A percentile compares a stretch with the other conserved stretches of the same genome.
Evolutionary conservation across 129 eudicot genomes (phyloP).

Genomic region (Kitagawia praeruptora): DNA sequence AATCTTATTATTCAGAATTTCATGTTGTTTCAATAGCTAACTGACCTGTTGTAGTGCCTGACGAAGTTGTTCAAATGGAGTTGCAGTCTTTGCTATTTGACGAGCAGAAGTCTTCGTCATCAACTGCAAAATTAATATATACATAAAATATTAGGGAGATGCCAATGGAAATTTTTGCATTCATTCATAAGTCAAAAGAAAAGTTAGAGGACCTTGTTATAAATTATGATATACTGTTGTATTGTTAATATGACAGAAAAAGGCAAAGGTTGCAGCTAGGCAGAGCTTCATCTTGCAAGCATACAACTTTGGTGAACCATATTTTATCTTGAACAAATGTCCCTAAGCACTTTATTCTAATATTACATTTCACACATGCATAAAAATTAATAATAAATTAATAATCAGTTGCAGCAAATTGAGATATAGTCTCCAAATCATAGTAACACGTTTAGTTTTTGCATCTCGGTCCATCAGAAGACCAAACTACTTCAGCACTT

Average conservation of each 20-base stretch:
- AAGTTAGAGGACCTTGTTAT: neutral
- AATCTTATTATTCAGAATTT: neutral
- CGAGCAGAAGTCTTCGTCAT: conserved; percentile 63
- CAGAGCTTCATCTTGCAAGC: neutral
- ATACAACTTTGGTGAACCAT: neutral
- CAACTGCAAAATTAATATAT: conserved; percentile 35
- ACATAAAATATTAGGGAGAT: neutral
- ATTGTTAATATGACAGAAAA: neutral
- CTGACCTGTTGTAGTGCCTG: conserved; percentile 80
- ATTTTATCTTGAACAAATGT: neutral
- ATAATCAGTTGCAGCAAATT: neutral
- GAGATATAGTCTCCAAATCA: neutral
- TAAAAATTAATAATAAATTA: neutral
- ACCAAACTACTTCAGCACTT: neutral
- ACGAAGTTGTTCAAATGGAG: conserved; percentile 70
- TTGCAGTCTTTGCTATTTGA: conserved; percentile 63
- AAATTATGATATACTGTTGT: neutral
- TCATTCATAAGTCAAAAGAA: neutral
- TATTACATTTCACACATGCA: neutral
- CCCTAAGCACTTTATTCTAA: neutral
- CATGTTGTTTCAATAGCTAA: conserved; percentile 16
- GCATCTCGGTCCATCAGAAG: neutral
- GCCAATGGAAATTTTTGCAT: neutral
- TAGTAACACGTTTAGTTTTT: neutral
- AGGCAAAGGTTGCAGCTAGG: neutral